Evolutionary conservation across 495 filamentous ascomycete species (phyloP).

Genomic region (Podospora comata): DNA sequence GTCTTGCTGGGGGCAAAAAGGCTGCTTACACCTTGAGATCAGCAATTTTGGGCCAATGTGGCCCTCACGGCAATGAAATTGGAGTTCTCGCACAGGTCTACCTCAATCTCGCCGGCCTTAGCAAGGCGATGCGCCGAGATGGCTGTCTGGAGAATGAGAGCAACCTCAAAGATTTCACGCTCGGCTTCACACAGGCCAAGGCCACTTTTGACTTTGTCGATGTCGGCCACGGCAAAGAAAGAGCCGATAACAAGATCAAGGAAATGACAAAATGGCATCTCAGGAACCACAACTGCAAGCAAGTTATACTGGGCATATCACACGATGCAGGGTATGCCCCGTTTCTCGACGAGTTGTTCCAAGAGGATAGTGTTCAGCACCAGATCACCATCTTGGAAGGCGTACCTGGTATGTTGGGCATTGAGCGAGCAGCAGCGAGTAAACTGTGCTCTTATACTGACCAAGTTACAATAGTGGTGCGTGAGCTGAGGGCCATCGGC

Average conservation of each 20-base stretch:
- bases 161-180: slow-evolving; percentile 63
- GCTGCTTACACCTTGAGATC: slow-evolving; percentile 62
- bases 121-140: slow-evolving; percentile 55
- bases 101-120: slow-evolving; percentile 63
- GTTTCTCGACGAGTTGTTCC: slow-evolving; percentile 62
- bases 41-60: slow-evolving; percentile 51
- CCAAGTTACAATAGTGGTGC: slow-evolving; percentile 40
- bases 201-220: slow-evolving; percentile 73
- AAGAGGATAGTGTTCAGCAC: slow-evolving; percentile 50
- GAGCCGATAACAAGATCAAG: slow-evolving; percentile 72
- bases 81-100: slow-evolving; percentile 68
- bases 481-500: slow-evolving; percentile 56
- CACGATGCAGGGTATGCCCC: slow-evolving; percentile 71
- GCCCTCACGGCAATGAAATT: slow-evolving; percentile 40
- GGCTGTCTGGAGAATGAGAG: slow-evolving; percentile 54
- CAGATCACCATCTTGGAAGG: slow-evolving; percentile 74
- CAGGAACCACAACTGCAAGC: slow-evolving; percentile 75
- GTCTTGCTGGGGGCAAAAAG: slow-evolving; percentile 65
- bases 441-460: not conserved
- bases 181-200: slow-evolving; percentile 72
- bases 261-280: slow-evolving; percentile 57
- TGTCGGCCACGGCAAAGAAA: slow-evolving; percentile 65
- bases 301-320: slow-evolving; percentile 75
- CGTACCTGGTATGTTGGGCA: slow-evolving; percentile 42
- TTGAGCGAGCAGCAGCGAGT: not conserved